Evolutionary conservation across 139 green algal species (phyloP), one percentile per base, ranked within the genome.

Genomic region (Tetraselmis chui): DNA sequence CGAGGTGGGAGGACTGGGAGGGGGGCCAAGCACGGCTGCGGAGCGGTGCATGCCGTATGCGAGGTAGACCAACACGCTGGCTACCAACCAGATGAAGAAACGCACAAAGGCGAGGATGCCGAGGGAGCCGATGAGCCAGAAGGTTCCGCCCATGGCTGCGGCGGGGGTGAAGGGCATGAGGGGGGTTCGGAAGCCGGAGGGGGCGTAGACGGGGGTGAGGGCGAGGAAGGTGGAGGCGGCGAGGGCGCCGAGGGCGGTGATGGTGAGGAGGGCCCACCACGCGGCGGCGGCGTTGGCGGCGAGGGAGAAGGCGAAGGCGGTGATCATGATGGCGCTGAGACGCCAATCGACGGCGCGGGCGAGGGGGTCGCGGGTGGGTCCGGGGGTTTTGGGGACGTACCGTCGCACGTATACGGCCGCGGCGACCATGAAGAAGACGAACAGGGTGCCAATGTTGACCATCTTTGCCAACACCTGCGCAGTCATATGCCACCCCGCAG

Each of bases 391-490:
- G 1, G 83, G 86, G 59, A 87, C 84, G 79, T 91, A 78, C 84
- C 89, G 89, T 2, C 89, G 89, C 58, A 86, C 59, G 58, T 88
- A 82, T 30, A 88, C 76, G 23, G 83, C 93, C 0, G 84, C 59
- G 80, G 85, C 90, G 30, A 98, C 93, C 32, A 87, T 82, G 75
- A 85, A 83, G 81, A 98, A 97, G 1, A 97, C 91, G 67, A 94
- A 89, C 11, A 98, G 90, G 2, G 93, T 97, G 78, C 94, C 94
- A 23, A 96, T 94, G 80, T 88, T 94, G 22, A 97, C 95, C 29
- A 98, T 85, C 85, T 94, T 91, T 0, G 95, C 89, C 28, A 98
- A 89, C 2, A 92, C 45, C 45, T 67, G 45, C 45, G 45, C 45
- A 18, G 45, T n/a, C n/a, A n/a, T n/a, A n/a, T n/a, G n/a, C n/a